Conservation (phyloP, 768 basidiomycete genomes). For the Pleurotus cornucopiae region DNA sequence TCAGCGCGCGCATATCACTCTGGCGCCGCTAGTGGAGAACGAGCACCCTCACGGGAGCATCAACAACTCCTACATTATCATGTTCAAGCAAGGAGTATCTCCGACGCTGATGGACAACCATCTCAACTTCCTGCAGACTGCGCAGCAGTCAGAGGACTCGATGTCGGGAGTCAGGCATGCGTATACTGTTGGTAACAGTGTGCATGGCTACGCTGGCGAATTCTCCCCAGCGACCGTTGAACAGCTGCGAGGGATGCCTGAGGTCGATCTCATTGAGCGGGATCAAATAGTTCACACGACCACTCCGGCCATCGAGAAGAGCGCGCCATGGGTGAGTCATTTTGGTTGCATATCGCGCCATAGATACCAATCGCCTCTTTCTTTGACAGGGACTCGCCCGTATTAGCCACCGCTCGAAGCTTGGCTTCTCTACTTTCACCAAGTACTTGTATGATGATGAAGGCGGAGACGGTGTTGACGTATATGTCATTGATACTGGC, state of each 20-base stretch:
- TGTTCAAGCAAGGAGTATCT: slow-evolving; percentile 71
- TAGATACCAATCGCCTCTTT: not conserved
- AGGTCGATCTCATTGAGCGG: slow-evolving; percentile 88
- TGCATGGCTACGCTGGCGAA: slow-evolving; percentile 77
- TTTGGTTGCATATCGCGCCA: not conserved
- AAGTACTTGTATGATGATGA: slow-evolving; percentile 67
- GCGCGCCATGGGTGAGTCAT: slow-evolving; percentile 81
- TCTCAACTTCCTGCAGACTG: slow-evolving; percentile 70
- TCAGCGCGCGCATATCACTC: slow-evolving; percentile 38
- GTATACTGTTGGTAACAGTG: slow-evolving; percentile 53
- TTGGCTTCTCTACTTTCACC: slow-evolving; percentile 79
- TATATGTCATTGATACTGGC: slow-evolving; percentile 84
- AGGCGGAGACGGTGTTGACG: slow-evolving; percentile 94
- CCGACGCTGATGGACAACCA: slow-evolving; percentile 64
- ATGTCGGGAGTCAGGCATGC: slow-evolving; percentile 65
- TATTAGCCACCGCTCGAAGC: slow-evolving; percentile 78
- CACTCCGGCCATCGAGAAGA: slow-evolving; percentile 47
- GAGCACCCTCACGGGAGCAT: slow-evolving; percentile 68
- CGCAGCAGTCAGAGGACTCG: slow-evolving; percentile 40
- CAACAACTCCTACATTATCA: slow-evolving; percentile 93
- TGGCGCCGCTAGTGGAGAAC: slow-evolving; percentile 58
- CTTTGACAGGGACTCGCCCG: slow-evolving; percentile 82
- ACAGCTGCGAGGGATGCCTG: slow-evolving; percentile 75
- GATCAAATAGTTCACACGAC: slow-evolving; percentile 89
- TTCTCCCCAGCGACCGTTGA: slow-evolving; percentile 71